Base-by-base conservation (phyloP, 495 filamentous ascomycete species). In the Aspergillus cavernicola region DNA sequence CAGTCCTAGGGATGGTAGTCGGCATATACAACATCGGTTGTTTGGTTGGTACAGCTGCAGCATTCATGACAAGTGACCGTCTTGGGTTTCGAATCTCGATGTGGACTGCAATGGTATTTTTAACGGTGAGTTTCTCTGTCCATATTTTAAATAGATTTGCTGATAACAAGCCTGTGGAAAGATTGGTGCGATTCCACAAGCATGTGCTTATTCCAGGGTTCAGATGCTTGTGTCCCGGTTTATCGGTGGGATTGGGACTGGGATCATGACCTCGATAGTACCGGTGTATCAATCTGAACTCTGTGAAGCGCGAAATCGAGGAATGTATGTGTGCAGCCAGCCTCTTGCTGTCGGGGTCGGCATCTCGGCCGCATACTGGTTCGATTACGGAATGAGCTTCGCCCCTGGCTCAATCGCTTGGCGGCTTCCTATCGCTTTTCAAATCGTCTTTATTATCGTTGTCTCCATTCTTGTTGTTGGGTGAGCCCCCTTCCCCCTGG, bases 21-120 rank as follows among this genome's bases (percentile, higher is more conserved):
- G 65, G 71, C 4, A 74, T 80, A 46, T 80, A 81, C 66, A 76
- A 80, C 55, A 62, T 80, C 26, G 75, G 76, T 13, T 78, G 75
- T 49, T 65, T 71, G 43, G 23, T 57, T 29, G 76, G 75, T 9
- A 67, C 66, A 33, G 65, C 79, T 24, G 20, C 76, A 29, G 63
- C 62, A 29, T 73, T 75, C 41, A 50, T 75, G 35, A 56, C 73
- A 26, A 74, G 75, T 18, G 78, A 82, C 52, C 61, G 58, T 29
- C 52, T 80, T 18, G 79, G 79, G 3, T 64, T 78, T 36, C 70
- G 67, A 50, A 67, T 62, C 36, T 71, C 69, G 31, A 73, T 80
- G 58, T 71, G 66, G 66, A 52, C 63, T 28, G 59, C 67, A 3
- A 69, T 79, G 53, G 53, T 60, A 7, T 68, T 68, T 35, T 62